Percentiles rank a stretch among this genome's conserved stretches.
Evolutionary conservation across 495 filamentous ascomycete genomes (phyloP).

Genomic region (Staphylotrichum tortipilum): DNA sequence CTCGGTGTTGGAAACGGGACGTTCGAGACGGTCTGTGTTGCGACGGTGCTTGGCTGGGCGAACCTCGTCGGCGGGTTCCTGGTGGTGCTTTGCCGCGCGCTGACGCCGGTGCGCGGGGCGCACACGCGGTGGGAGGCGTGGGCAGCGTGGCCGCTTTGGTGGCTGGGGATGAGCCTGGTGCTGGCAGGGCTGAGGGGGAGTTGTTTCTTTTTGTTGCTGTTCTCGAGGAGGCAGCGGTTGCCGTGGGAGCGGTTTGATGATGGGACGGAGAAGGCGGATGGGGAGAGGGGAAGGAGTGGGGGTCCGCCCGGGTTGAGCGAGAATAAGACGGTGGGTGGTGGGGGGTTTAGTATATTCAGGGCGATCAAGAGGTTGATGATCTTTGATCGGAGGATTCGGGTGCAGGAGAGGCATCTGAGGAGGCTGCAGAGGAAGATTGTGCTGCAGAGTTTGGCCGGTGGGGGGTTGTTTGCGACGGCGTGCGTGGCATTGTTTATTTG

Average conservation of each 20-base stretch:
- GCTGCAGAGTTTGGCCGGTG: slow-evolving; percentile 31
- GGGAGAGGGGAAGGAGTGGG: slow-evolving; percentile 2
- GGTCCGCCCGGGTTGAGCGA: slow-evolving; percentile 3
- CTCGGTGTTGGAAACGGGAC: slow-evolving; percentile 38
- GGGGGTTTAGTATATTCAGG: slow-evolving; percentile 12
- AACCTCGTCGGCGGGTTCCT: slow-evolving; percentile 27
- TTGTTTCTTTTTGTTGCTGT: slow-evolving; percentile 37
- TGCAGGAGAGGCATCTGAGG: slow-evolving; percentile 32
- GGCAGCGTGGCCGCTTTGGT: slow-evolving; percentile 35
- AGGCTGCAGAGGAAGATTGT: slow-evolving; percentile 34
- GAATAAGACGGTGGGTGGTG: slow-evolving; percentile 5
- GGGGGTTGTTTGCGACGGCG: slow-evolving; percentile 27
- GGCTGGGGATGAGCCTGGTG: slow-evolving; percentile 29
- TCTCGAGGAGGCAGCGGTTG: slow-evolving; percentile 30
- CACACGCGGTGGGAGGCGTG: slow-evolving; percentile 29
- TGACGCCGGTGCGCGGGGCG: slow-evolving; percentile 24
- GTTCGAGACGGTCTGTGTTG: slow-evolving; percentile 36
- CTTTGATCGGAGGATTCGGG: slow-evolving; percentile 34
- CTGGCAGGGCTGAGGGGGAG: slow-evolving; percentile 30
- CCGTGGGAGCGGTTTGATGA: slow-evolving; percentile 38
- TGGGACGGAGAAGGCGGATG: background rate
- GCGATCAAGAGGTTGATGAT: slow-evolving; percentile 32
- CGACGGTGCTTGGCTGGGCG: slow-evolving; percentile 29
- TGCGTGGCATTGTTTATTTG: slow-evolving; percentile 31
- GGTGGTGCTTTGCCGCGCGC: slow-evolving; percentile 24